These are phyloP conservation scores for Cystobasidiaceae sp. DNA, from an alignment of 1,284 basidiomycete genomes.

Conservation along the genomic window DNA sequence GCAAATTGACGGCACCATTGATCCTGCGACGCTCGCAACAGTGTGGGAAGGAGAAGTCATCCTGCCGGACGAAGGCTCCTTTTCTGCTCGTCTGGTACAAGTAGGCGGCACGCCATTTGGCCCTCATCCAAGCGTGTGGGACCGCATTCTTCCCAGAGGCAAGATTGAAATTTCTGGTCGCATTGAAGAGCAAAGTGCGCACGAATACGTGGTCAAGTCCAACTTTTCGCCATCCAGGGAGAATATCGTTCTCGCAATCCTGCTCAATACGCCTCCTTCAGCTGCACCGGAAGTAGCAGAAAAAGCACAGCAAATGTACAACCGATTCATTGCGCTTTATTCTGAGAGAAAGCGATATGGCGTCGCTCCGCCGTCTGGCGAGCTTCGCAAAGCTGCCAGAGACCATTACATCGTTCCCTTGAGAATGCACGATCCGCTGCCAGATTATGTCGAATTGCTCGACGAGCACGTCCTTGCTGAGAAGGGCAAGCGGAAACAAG, in stretches of 20 bases:
- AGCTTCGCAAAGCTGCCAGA: constrained; percentile 53
- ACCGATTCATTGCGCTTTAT: constrained; percentile 39
- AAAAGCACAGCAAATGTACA: constrained; percentile 37
- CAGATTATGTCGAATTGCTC: constrained; percentile 78
- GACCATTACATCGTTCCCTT: constrained; percentile 86
- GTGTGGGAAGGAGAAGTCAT: constrained; percentile 42
- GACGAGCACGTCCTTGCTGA: constrained; percentile 62
- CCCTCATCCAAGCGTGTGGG: constrained; percentile 36
- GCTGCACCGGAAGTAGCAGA: constrained; percentile 37
- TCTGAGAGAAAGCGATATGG: constrained; percentile 40
- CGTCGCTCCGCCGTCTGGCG: constrained; percentile 38
- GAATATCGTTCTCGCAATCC: constrained; percentile 39
- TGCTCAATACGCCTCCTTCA: constrained; percentile 37
- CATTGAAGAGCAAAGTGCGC: constrained; percentile 39
- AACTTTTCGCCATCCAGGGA: constrained; percentile 41
- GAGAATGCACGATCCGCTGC: constrained; percentile 60
- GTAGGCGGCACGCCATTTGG: constrained; percentile 42
- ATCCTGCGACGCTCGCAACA: not conserved
- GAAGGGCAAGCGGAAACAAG: constrained; percentile 57
- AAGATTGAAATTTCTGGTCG: constrained; percentile 36
- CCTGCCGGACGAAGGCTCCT: constrained; percentile 42
- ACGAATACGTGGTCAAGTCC: constrained; percentile 43
- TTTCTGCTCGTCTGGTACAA: constrained; percentile 40
- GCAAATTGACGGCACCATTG: not conserved
- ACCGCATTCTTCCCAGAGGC: constrained; percentile 35